phyloP scores from a whole-genome alignment of 257 asterid genomes.

The Ilex aquifolium region DNA sequence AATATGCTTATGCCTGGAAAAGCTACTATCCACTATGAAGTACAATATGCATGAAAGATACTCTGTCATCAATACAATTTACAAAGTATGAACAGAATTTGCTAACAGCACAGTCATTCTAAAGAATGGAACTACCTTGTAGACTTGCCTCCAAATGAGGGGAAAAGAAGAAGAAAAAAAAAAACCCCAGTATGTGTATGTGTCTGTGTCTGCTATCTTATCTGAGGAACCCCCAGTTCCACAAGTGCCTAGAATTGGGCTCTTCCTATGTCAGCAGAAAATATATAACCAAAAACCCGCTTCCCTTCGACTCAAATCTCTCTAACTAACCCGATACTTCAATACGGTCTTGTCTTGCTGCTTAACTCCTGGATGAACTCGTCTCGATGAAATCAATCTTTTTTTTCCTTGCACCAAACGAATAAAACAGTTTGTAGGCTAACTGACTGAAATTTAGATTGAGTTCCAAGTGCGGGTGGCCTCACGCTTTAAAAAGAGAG shows the following conservation, averaged over 20 bases:
- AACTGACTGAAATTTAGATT: conserved; percentile 19
- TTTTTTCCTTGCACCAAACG: conserved; percentile 3
- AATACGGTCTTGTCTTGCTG: too few relatives aligned
- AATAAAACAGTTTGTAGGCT: conserved; percentile 16
- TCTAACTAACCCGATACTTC: too few relatives aligned
- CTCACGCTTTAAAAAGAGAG: conserved; percentile 50
- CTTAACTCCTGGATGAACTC: too few relatives aligned
- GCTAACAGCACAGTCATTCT: too few relatives aligned
- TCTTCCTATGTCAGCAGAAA: conserved; percentile 1
- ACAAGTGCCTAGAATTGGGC: conserved; percentile 2
- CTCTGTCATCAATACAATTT: too few relatives aligned
- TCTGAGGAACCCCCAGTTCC: not conserved
- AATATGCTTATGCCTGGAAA: too few relatives aligned
- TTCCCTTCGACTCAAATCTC: conserved; percentile 11
- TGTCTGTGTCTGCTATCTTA: not conserved
- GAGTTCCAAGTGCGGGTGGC: conserved; percentile 14
- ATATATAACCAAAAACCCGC: conserved; percentile 9
- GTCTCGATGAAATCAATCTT: too few relatives aligned
- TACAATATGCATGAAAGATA: too few relatives aligned
- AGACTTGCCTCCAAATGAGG: too few relatives aligned
- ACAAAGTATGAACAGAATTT: too few relatives aligned
- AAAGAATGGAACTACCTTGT: too few relatives aligned
- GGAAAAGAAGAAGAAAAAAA: not conserved
- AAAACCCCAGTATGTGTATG: not conserved
- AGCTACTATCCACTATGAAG: too few relatives aligned